Conservation (phyloP, 805 yeast species). For the Candida montana region DNA sequence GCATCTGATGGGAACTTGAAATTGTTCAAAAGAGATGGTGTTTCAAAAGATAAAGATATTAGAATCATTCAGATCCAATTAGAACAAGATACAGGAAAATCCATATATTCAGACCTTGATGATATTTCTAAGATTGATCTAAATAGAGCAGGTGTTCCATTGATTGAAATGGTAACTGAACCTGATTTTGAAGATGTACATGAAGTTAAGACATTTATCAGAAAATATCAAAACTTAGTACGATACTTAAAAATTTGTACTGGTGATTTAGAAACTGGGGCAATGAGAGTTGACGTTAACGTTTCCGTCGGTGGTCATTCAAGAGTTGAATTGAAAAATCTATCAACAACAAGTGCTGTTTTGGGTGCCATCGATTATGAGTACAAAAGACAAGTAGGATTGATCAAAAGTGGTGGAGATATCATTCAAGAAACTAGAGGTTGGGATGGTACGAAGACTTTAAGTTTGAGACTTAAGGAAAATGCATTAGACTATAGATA, state of each 20-base stretch:
- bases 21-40: constrained; percentile 50
- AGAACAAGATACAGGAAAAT: constrained; percentile 93
- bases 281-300: constrained; percentile 92
- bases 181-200: constrained; percentile 73
- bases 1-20: constrained; percentile 61
- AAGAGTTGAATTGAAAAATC: constrained; percentile 84
- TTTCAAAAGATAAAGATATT: constrained; percentile 41
- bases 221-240: constrained; percentile 70
- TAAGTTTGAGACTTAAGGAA: constrained; percentile 70
- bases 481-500: constrained; percentile 82
- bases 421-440: constrained; percentile 70
- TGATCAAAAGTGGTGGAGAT: constrained; percentile 37
- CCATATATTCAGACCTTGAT: constrained; percentile 38
- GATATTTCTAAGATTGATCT: constrained; percentile 55
- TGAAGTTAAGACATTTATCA: constrained; percentile 73
- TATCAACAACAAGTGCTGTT: constrained; percentile 80
- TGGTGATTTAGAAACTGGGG: constrained; percentile 92
- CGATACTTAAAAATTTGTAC: constrained; percentile 68
- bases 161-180: constrained; percentile 85
- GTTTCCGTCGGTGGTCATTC: constrained; percentile 69
- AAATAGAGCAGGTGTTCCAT: constrained; percentile 80
- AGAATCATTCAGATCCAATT: constrained; percentile 77
- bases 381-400: constrained; percentile 58
- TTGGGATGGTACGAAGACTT: constrained; percentile 79
- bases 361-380: constrained; percentile 70